Percentiles rank a stretch among this genome's conserved stretches.
phyloP scores from a whole-genome alignment of 345 rosid genomes.

The Rhodamnia rubescens region DNA sequence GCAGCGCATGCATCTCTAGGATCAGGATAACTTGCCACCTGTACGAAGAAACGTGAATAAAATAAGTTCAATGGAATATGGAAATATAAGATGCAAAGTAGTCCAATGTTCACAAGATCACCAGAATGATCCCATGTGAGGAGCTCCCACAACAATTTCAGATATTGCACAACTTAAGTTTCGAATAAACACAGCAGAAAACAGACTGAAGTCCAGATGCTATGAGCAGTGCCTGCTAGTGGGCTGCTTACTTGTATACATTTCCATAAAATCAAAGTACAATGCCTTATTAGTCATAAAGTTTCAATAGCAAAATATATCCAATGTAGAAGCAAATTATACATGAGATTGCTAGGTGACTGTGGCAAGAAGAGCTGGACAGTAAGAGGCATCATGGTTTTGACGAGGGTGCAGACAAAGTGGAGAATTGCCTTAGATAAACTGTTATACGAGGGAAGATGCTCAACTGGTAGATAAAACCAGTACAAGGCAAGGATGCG shows the following conservation, averaged over 20 bases:
- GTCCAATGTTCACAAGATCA: not conserved
- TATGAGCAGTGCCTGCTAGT: not conserved
- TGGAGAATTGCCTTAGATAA: not conserved
- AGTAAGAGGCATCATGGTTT: not conserved
- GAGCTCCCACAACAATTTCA: not conserved
- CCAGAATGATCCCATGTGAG: not conserved
- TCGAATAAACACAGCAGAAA: not conserved
- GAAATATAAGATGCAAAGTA: not conserved
- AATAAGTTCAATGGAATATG: not conserved
- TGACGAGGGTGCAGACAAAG: not conserved
- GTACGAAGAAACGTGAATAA: constrained; percentile 2
- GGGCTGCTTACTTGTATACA: not conserved
- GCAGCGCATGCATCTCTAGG: constrained; percentile 90
- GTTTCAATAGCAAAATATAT: not conserved
- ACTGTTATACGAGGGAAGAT: not conserved
- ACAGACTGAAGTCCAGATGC: not conserved
- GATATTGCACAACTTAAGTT: not conserved
- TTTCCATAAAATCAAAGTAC: not conserved
- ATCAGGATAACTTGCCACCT: constrained; percentile 72
- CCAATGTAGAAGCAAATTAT: not conserved
- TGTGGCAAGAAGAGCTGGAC: not conserved
- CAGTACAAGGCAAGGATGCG: not conserved
- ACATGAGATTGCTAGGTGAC: not conserved
- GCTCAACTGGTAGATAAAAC: not conserved
- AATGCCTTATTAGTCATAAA: not conserved